phyloP scores from a whole-genome alignment of 2,329 filamentous ascomycete genomes.

The Cladobotryum protrusum region DNA sequence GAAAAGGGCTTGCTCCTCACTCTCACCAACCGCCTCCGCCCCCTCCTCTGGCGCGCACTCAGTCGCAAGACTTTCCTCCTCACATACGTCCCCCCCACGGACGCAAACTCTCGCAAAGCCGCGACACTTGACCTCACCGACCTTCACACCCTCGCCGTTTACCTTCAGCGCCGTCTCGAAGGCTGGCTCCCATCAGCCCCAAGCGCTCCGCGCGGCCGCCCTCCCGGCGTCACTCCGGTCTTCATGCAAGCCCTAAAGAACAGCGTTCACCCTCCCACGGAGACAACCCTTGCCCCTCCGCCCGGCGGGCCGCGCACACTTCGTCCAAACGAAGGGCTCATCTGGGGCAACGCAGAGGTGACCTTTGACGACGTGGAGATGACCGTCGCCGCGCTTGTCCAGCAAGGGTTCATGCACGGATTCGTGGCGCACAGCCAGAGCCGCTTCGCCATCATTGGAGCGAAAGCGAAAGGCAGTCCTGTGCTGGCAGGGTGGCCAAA shows the following conservation, averaged over 20 bases:
- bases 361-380: slow-evolving; percentile 66
- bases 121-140: slow-evolving; percentile 70
- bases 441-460: slow-evolving; percentile 77
- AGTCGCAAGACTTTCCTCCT: slow-evolving; percentile 72
- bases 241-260: slow-evolving; percentile 48
- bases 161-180: slow-evolving; percentile 58
- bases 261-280: slow-evolving; percentile 31
- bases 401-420: slow-evolving; percentile 75
- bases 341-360: slow-evolving; percentile 58
- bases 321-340: slow-evolving; percentile 51
- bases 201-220: slow-evolving; percentile 26
- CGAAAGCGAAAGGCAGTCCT: slow-evolving; percentile 58
- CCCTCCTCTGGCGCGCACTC: slow-evolving; percentile 78
- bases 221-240: slow-evolving; percentile 42
- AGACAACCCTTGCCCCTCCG: slow-evolving; percentile 42
- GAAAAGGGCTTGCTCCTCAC: slow-evolving; percentile 69
- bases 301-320: slow-evolving; percentile 41
- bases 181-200: slow-evolving; percentile 43
- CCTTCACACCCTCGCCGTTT: slow-evolving; percentile 56
- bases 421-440: slow-evolving; percentile 73
- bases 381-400: slow-evolving; percentile 67
- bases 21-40: slow-evolving; percentile 69
- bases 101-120: slow-evolving; percentile 52
- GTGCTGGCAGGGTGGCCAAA: slow-evolving; percentile 69
- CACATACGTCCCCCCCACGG: slow-evolving; percentile 62